Percentiles rank a stretch among this genome's conserved stretches.
phyloP scores from a whole-genome alignment of 768 basidiomycete species.

The Arthromyces matolae region DNA sequence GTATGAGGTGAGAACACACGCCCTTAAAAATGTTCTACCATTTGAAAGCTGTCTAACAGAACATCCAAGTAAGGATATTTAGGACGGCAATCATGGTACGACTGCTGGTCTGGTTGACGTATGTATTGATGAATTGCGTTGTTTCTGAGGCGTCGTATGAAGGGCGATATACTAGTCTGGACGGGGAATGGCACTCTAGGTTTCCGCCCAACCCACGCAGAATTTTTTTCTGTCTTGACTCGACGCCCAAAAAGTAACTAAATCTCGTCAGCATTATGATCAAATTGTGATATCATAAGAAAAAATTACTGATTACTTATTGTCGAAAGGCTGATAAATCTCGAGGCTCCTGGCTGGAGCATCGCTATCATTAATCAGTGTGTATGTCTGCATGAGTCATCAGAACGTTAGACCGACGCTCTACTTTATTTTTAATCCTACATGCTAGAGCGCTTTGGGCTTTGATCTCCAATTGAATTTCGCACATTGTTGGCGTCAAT shows the following conservation, averaged over 20 bases:
- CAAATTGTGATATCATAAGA: not conserved
- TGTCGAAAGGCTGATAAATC: too few relatives aligned
- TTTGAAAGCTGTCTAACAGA: not conserved
- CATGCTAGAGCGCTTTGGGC: too few relatives aligned
- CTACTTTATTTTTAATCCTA: too few relatives aligned
- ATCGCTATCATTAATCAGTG: too few relatives aligned
- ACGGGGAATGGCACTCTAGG: constrained; percentile 3
- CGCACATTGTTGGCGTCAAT: too few relatives aligned
- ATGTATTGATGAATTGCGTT: constrained; percentile 8
- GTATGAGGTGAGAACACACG: not conserved
- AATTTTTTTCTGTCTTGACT: not conserved
- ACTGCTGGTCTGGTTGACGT: constrained; percentile 9
- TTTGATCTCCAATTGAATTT: too few relatives aligned
- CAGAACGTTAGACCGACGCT: too few relatives aligned
- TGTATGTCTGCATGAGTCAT: too few relatives aligned
- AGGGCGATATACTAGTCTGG: constrained; percentile 1
- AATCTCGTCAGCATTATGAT: not conserved
- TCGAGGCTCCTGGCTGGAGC: too few relatives aligned
- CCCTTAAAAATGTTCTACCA: not conserved
- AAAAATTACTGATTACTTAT: too few relatives aligned
- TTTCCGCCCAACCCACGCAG: constrained; percentile 2
- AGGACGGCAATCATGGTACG: constrained; percentile 13
- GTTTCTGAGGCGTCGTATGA: not conserved
- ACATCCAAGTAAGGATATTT: constrained; percentile 11
- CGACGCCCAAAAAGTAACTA: not conserved